Evolutionary conservation across 495 filamentous ascomycete genomes (phyloP).

Genomic region (Aspergillus kassunensis): DNA sequence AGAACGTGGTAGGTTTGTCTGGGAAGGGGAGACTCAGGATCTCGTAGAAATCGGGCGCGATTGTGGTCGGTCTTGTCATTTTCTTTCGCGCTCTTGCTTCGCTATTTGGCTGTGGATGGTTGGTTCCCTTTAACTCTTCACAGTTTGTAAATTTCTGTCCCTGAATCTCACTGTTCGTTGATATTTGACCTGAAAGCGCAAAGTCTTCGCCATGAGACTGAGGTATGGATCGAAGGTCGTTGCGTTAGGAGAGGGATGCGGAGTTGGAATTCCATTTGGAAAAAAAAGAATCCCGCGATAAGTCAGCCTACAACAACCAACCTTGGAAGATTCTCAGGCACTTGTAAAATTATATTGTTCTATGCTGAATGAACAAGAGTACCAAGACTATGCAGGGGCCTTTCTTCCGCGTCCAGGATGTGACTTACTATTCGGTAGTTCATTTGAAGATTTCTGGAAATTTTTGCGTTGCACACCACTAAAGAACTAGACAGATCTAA

Average conservation of each 20-base stretch:
- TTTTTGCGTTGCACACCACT: neutral
- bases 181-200: no score
- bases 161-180: neutral
- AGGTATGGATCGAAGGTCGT: neutral
- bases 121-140: no score
- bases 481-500: constrained; percentile 9
- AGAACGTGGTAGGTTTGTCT: constrained; percentile 15
- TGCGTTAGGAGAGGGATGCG: neutral
- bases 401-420: no score
- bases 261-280: neutral
- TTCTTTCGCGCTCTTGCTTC: constrained; percentile 7
- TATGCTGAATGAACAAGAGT: no score
- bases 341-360: no score
- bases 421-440: no score
- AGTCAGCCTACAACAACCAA: neutral
- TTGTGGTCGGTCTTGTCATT: constrained; percentile 23
- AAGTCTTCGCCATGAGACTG: neutral
- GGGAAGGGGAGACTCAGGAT: constrained; percentile 49
- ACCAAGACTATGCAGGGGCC: no score
- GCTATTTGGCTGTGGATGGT: neutral
- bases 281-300: neutral
- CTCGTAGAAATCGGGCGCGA: constrained; percentile 44
- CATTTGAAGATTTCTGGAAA: no score
- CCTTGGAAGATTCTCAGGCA: neutral
- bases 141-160: no score